Evolutionary conservation across 495 filamentous ascomycete genomes (phyloP).

Genomic region (Chaetomium cochliodes): DNA sequence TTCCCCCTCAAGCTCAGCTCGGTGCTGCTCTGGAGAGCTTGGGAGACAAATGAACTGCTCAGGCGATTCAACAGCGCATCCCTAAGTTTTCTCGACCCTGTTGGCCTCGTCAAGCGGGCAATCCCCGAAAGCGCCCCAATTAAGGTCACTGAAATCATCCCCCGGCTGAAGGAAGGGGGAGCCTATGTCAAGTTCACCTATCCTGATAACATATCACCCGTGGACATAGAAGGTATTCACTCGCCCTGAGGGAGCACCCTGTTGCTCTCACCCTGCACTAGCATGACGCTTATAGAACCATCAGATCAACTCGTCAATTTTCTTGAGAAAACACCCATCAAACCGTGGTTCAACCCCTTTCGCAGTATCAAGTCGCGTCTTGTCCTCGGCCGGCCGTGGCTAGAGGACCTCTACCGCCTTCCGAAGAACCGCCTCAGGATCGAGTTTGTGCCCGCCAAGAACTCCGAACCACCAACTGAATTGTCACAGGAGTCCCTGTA

Average conservation of each 20-base stretch:
- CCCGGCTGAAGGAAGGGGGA: conserved; percentile 85
- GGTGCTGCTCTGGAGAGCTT: conserved; percentile 59
- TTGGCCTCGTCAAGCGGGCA: conserved; percentile 59
- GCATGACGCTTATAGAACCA: conserved; percentile 6
- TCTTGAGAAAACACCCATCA: conserved; percentile 68
- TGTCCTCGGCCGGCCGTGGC: conserved; percentile 85
- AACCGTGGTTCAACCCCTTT: conserved; percentile 87
- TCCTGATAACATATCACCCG: conserved; percentile 48
- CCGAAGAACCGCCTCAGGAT: conserved; percentile 73
- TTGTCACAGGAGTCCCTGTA: conserved; percentile 87
- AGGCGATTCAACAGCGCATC: conserved; percentile 61
- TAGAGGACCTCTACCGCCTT: conserved; percentile 85
- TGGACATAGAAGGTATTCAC: conserved; percentile 55
- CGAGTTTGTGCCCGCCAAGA: conserved; percentile 74
- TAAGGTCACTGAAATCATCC: conserved; percentile 73
- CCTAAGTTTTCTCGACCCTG: conserved; percentile 60
- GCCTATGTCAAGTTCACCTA: conserved; percentile 87
- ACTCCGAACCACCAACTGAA: conserved; percentile 55
- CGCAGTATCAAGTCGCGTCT: conserved; percentile 63
- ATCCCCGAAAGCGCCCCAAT: conserved; percentile 60
- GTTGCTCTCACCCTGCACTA: not conserved
- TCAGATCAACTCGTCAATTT: conserved; percentile 38
- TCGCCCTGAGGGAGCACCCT: not conserved
- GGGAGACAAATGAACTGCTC: conserved; percentile 57
- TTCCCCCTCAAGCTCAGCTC: conserved; percentile 77